phyloP scores from a whole-genome alignment of 495 filamentous ascomycete species.

The Podospora bellae-mahoneyi region DNA sequence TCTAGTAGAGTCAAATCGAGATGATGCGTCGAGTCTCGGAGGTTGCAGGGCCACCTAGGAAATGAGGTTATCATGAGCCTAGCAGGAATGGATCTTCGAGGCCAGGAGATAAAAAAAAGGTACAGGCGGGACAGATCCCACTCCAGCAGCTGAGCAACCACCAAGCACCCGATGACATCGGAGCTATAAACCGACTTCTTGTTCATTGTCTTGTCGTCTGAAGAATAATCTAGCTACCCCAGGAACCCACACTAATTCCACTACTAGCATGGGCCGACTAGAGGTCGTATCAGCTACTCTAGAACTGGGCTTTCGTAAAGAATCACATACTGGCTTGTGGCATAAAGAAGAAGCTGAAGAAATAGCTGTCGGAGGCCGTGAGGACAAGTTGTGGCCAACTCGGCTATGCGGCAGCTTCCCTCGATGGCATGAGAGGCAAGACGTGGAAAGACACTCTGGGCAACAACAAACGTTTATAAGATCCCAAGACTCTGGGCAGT shows the following conservation, averaged over 20 bases:
- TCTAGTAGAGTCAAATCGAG: neutral
- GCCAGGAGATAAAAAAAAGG: neutral
- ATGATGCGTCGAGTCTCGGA: neutral
- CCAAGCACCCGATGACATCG: neutral
- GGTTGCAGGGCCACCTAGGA: neutral
- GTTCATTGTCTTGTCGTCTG: neutral
- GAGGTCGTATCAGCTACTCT: neutral
- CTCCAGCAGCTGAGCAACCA: neutral
- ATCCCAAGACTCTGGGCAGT: neutral
- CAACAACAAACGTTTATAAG: neutral
- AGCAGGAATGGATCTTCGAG: neutral
- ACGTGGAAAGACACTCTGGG: neutral
- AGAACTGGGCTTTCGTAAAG: neutral
- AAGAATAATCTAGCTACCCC: neutral
- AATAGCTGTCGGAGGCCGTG: neutral
- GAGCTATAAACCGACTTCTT: neutral
- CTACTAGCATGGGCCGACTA: neutral
- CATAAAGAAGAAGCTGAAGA: neutral
- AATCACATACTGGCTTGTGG: neutral
- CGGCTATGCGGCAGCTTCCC: neutral
- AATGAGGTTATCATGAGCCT: neutral
- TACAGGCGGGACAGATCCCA: neutral
- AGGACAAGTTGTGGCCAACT: neutral
- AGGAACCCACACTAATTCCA: neutral
- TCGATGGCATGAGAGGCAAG: neutral